Conservation (phyloP, 1,139 yeast species). For the Pichia sp. region DNA sequence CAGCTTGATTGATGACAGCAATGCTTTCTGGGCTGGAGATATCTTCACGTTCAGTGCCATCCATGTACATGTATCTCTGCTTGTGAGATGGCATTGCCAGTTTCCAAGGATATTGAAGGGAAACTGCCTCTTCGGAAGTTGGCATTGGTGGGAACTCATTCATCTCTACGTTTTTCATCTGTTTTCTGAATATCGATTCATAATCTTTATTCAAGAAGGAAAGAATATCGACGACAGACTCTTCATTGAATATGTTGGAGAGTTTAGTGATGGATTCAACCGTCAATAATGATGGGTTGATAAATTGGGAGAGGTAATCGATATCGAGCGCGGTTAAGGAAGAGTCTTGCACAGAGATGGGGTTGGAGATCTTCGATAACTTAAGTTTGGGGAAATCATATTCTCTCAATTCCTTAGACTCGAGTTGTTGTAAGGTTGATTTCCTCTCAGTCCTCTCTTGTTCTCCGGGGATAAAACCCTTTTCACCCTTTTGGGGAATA, state of each 20-base stretch:
- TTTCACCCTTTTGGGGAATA: conserved; percentile 89
- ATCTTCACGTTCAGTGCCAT: conserved; percentile 40
- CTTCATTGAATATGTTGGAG: conserved; percentile 48
- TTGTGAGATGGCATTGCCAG: conserved; percentile 93
- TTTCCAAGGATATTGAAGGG: conserved; percentile 64
- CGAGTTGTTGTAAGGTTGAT: conserved; percentile 75
- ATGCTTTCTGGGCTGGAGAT: conserved; percentile 29
- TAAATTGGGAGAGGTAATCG: conserved; percentile 40
- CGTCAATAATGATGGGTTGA: conserved; percentile 52
- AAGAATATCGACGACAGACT: conserved; percentile 62
- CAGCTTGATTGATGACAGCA: conserved; percentile 29
- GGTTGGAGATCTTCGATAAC: conserved; percentile 30
- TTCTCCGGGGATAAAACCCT: conserved; percentile 74
- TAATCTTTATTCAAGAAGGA: conserved; percentile 55
- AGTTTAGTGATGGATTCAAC: conserved; percentile 36
- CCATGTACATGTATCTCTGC: conserved; percentile 77
- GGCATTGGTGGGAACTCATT: conserved; percentile 52
- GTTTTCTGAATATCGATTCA: conserved; percentile 39
- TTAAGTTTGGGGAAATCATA: conserved; percentile 69
- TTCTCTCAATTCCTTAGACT: conserved; percentile 68
- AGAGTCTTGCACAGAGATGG: conserved; percentile 11
- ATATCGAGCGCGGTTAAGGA: conserved; percentile 33
- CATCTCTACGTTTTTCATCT: conserved; percentile 47
- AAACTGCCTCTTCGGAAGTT: conserved; percentile 44
- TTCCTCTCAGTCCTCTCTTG: conserved; percentile 69